Conservation (phyloP, 1,139 yeast species). For the Geotrichum reessii region DNA sequence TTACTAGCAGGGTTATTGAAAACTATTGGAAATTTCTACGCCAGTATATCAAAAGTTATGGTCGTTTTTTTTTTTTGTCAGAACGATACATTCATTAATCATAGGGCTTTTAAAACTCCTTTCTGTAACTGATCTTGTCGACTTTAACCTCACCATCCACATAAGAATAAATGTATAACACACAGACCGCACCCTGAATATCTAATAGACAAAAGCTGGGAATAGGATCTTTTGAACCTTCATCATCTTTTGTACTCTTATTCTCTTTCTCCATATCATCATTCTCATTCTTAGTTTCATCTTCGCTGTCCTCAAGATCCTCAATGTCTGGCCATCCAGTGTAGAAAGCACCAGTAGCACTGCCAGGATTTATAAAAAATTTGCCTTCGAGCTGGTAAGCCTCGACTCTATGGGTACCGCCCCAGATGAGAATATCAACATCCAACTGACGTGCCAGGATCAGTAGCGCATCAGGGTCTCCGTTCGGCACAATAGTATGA, state of each 20-base stretch:
- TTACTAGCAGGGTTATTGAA: neutral
- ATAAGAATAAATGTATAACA: conserved; percentile 77
- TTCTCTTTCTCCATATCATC: conserved; percentile 17
- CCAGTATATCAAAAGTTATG: neutral
- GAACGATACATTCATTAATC: neutral
- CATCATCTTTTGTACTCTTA: conserved; percentile 19
- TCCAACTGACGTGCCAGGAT: conserved; percentile 85
- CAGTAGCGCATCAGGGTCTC: conserved; percentile 78
- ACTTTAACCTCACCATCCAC: conserved; percentile 82
- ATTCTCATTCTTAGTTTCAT: conserved; percentile 22
- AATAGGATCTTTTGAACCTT: conserved; percentile 39
- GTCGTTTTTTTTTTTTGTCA: neutral
- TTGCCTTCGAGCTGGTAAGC: conserved; percentile 90
- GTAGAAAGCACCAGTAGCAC: conserved; percentile 86
- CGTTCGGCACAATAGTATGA: conserved; percentile 72
- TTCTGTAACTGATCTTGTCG: conserved; percentile 78
- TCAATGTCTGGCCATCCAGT: conserved; percentile 45
- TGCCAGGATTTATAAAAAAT: conserved; percentile 91
- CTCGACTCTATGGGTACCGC: conserved; percentile 91
- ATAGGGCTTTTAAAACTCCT: conserved; percentile 30
- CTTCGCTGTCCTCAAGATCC: conserved; percentile 31
- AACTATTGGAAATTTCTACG: neutral
- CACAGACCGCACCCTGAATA: conserved; percentile 69
- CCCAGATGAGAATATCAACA: conserved; percentile 90
- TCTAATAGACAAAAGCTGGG: conserved; percentile 90